phyloP scores from a whole-genome alignment of 129 eudicot species.

The Logfia minima region DNA sequence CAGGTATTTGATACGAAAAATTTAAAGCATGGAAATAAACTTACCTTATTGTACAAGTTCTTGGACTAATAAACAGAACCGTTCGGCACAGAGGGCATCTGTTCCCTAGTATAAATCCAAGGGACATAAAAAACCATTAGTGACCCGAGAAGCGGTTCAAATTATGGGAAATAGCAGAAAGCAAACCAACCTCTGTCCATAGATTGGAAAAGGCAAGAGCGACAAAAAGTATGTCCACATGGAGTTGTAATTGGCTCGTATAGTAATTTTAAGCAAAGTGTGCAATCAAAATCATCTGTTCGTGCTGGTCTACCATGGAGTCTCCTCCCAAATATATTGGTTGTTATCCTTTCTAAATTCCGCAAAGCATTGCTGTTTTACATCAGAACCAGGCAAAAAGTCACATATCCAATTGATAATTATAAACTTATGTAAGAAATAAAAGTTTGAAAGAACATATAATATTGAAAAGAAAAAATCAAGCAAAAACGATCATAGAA shows the following conservation, averaged over 20 bases:
- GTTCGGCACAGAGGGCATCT: conserved; percentile 96
- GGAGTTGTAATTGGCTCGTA: conserved; percentile 96
- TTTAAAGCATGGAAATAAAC: conserved; percentile 21
- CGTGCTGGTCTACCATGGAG: conserved; percentile 54
- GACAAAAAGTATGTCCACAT: conserved; percentile 97
- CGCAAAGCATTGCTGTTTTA: conserved; percentile 60
- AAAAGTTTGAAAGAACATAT: neutral
- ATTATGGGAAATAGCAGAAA: neutral
- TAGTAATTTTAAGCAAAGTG: conserved; percentile 78
- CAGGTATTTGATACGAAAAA: neutral
- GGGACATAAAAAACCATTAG: conserved; percentile 18
- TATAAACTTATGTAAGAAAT: neutral
- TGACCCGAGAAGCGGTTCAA: neutral
- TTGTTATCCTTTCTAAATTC: conserved; percentile 48
- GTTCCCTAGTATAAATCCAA: conserved; percentile 59
- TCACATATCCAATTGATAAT: neutral
- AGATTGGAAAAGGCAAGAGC: conserved; percentile 89
- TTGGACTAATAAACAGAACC: conserved; percentile 76
- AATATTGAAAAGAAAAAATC: neutral
- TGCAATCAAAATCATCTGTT: conserved; percentile 89
- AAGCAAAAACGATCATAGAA: neutral
- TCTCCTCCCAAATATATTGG: conserved; percentile 47
- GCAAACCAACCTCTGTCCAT: conserved; percentile 81
- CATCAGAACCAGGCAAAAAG: conserved; percentile 21
- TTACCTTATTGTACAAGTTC: conserved; percentile 88